phyloP scores from a whole-genome alignment of 1,139 yeast species.

The Protomyces inouyei region DNA sequence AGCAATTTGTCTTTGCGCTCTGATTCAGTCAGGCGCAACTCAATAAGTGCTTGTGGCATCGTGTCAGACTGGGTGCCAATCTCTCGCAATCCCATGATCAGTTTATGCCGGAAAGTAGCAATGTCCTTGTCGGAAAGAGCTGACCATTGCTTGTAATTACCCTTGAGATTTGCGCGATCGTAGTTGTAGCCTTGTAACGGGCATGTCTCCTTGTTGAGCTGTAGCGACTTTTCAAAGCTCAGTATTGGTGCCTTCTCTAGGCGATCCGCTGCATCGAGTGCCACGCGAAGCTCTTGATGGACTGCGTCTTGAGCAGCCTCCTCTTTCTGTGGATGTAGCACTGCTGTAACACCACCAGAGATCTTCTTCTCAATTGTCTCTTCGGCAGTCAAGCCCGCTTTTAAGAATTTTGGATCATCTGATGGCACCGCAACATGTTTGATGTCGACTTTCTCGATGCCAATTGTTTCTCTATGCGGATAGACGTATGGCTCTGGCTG shows the following conservation, averaged over 20 bases:
- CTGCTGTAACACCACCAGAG: neutral
- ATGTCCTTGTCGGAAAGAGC: neutral
- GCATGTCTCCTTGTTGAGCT: neutral
- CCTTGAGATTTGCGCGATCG: neutral
- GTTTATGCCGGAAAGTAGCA: neutral
- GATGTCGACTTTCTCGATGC: neutral
- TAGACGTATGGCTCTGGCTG: neutral
- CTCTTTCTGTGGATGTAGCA: neutral
- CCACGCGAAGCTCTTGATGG: neutral
- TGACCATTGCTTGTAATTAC: constrained; percentile 2
- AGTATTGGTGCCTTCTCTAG: neutral
- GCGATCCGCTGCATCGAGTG: neutral
- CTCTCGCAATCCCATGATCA: neutral
- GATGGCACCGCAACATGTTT: neutral
- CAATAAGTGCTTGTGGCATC: neutral
- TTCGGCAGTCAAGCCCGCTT: neutral
- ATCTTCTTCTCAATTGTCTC: neutral
- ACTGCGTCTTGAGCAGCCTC: neutral
- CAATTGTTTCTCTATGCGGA: neutral
- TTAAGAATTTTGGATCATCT: neutral
- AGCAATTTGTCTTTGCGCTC: neutral
- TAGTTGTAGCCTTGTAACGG: neutral
- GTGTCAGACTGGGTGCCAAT: neutral
- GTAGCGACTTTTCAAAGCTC: neutral
- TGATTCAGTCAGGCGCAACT: neutral